Evolutionary conservation across 768 basidiomycete species (phyloP), one percentile per base, ranked within the genome.

Genomic region (Serpula lacrymans): DNA sequence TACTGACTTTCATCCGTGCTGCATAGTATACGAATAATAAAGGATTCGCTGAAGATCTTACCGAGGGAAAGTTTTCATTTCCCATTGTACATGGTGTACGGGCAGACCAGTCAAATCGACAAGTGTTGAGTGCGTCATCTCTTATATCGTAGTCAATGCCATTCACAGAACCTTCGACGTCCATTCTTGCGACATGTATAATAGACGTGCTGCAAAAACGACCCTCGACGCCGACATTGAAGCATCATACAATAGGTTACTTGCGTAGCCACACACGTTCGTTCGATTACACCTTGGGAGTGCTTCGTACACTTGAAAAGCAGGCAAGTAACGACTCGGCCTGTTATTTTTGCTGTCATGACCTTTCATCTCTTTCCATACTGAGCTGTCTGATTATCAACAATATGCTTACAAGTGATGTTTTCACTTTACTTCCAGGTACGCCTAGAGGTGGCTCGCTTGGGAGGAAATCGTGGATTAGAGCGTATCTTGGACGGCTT

Each of bases 41-140:
- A 62, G 84, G 84, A 4, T 92, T 86, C 62, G 87, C 86, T 0
- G 92, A 96, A 60, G 93, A 96, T 55, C 70, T 96, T 8, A 87
- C 88, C 0, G 92, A 96, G 63, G 92, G 92, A 4, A 96, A 96
- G 63, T 96, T 96, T 66, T 91, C 88, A 6, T 96, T 96, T 64
- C 91, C 90, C 0, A 72, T 94, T 36, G 83, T 96, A 0, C 93
- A 95, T 57, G 80, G 84, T n/a, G 82, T 95, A 25, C 79, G 84
- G 16, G 78, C 86, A 7, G 79, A 92, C 59, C 69, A 65, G 11
- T 72, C 78, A 2, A 89, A 88, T 55, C 73, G 80, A 13, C 82
- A 84, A 59, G 72, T 96, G 13, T 68, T 93, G 34, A 90, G 90
- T 91, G 48, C 45, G 82, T 69, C 30, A 7, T 27, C 9, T 17